Conservation (phyloP, 192 early-diverging fungal species). For the Allomyces macrogynus region DNA sequence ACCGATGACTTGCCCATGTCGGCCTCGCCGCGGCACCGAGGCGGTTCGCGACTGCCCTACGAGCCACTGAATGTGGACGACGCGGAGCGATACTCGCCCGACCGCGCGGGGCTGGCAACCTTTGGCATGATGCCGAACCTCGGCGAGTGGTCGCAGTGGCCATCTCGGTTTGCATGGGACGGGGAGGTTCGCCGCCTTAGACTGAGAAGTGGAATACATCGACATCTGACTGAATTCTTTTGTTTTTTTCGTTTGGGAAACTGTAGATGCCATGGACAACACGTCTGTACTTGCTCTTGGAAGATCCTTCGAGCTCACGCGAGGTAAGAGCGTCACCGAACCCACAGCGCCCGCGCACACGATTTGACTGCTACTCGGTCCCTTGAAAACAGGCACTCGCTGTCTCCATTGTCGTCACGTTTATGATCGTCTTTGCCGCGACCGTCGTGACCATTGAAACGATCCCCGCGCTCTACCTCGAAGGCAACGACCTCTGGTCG, state of each 20-base stretch:
- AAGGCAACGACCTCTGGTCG: conserved; percentile 14
- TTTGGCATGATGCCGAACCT: conserved; percentile 8
- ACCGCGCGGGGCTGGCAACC: background rate
- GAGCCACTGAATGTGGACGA: background rate
- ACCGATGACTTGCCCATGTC: conserved; percentile 2
- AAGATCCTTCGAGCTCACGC: conserved; percentile 17
- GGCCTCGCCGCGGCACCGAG: background rate
- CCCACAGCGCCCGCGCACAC: no score
- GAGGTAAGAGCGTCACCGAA: no score
- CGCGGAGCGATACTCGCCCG: background rate
- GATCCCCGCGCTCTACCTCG: conserved; percentile 46
- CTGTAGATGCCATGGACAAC: conserved; percentile 5
- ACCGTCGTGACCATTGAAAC: conserved; percentile 61
- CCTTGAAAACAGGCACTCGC: conserved; percentile 45
- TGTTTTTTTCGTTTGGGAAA: conserved; percentile 1
- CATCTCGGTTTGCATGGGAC: conserved; percentile 15
- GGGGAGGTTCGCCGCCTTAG: conserved; percentile 9
- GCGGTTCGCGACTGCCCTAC: background rate
- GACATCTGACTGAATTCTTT: background rate
- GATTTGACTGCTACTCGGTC: conserved; percentile 19
- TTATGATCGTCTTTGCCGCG: conserved; percentile 50
- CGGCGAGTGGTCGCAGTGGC: conserved; percentile 22
- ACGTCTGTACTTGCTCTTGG: conserved; percentile 43
- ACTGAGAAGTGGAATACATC: conserved; percentile 15
- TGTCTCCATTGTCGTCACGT: conserved; percentile 48